Conservation (phyloP, 345 rosid species). For the Streptanthus diversifolius region DNA sequence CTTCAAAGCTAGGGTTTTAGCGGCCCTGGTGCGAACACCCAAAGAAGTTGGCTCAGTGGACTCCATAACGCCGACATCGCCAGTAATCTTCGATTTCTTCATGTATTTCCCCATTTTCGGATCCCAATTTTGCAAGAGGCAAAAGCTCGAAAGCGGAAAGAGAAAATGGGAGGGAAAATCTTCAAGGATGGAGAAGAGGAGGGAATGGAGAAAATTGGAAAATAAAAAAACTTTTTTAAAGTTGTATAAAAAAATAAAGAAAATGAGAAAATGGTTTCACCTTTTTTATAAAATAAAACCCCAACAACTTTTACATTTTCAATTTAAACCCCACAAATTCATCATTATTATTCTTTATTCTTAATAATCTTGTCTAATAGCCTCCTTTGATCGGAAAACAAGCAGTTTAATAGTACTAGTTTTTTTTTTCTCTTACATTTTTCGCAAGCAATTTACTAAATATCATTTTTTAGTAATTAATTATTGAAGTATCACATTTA, state of each 20-base stretch:
- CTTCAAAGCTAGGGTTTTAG: slow-evolving; percentile 44
- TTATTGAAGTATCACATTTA: too few relatives aligned
- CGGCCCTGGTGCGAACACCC: slow-evolving; percentile 41
- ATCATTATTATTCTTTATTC: neutral
- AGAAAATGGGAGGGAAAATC: slow-evolving; percentile 33
- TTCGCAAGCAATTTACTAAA: too few relatives aligned
- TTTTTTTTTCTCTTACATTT: too few relatives aligned
- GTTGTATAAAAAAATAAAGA: too few relatives aligned
- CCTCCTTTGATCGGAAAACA: too few relatives aligned
- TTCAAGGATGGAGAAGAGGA: slow-evolving; percentile 17
- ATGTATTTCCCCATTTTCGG: slow-evolving; percentile 34
- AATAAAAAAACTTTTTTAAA: neutral
- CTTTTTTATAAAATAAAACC: neutral
- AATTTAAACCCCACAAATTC: neutral
- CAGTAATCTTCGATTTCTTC: slow-evolving; percentile 34
- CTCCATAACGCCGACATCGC: slow-evolving; percentile 30
- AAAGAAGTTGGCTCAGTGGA: slow-evolving; percentile 19
- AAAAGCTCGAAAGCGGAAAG: slow-evolving; percentile 19
- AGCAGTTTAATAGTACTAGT: too few relatives aligned
- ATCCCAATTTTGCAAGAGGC: neutral
- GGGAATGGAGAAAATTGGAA: neutral
- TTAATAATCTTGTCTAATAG: neutral
- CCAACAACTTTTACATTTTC: neutral
- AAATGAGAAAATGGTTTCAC: neutral
- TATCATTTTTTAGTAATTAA: too few relatives aligned